These are phyloP conservation scores for Leccinum fibrillosum DNA, from an alignment of 768 basidiomycete species.

Conservation along the genomic window DNA sequence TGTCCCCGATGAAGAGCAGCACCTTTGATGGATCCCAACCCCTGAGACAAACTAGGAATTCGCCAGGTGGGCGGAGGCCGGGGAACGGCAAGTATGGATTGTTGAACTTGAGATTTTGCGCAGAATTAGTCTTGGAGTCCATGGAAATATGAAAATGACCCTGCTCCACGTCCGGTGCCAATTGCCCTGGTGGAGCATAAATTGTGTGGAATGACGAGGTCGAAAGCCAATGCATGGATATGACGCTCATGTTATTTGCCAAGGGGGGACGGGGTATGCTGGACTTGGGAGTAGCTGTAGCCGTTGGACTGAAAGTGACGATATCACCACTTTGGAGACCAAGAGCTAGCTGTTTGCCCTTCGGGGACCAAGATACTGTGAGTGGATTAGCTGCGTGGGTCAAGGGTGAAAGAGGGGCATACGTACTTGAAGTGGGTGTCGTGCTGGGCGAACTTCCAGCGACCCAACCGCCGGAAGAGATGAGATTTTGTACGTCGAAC, in stretches of 20 bases:
- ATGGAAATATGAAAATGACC: conserved; percentile 39
- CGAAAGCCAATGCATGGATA: conserved; percentile 66
- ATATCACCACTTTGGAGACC: conserved; percentile 71
- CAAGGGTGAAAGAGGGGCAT: not conserved
- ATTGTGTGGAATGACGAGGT: conserved; percentile 65
- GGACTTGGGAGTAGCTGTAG: conserved; percentile 52
- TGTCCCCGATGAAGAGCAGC: conserved; percentile 46
- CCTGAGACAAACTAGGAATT: conserved; percentile 37
- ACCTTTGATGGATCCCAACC: conserved; percentile 44
- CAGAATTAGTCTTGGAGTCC: conserved; percentile 40
- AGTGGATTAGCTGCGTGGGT: conserved; percentile 4
- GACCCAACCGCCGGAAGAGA: conserved; percentile 51
- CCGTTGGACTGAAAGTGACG: conserved; percentile 58
- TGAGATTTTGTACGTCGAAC: conserved; percentile 52
- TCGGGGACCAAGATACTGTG: conserved; percentile 80
- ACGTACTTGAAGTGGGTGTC: conserved; percentile 59
- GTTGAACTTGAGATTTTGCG: conserved; percentile 37
- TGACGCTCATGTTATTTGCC: conserved; percentile 40
- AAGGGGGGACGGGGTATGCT: conserved; percentile 57
- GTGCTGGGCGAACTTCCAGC: conserved; percentile 45
- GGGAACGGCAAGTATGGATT: conserved; percentile 43
- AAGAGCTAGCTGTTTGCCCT: conserved; percentile 80
- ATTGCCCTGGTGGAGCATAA: conserved; percentile 47
- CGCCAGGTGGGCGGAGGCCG: conserved; percentile 44
- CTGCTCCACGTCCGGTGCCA: conserved; percentile 39